Evolutionary conservation across 2,329 filamentous ascomycete species (phyloP), one percentile per base, ranked within the genome.

Genomic region (Truncatella angustata): DNA sequence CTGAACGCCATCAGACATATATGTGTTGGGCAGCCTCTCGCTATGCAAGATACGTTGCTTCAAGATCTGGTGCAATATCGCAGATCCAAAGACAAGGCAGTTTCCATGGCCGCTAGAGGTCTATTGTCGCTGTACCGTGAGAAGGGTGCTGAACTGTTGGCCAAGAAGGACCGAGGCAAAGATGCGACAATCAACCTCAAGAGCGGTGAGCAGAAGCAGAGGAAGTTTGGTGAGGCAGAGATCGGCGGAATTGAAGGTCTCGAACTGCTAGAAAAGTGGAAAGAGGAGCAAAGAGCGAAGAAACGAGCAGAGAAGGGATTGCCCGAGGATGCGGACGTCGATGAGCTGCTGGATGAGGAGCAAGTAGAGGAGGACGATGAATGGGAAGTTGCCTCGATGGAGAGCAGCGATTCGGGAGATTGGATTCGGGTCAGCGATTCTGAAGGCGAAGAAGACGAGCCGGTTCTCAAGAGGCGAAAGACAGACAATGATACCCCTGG

Each of bases 101-200:
- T 94, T n/a, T 92, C 96, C 82, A 97, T 99, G 94, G 94, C 94
- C 6, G 91, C 93, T 12, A 93, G 94, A 69, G 93, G 94, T 57
- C 76, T 99, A 5, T 77, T 99, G 37, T 91, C 90, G 21, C 78
- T 99, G 5, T 99, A 96, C 75, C 81, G 94, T 60, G 92, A 97
- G 65, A 88, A 96, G 12, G 91, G 88, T 32, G 90, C 94, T 0
- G 90, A 96, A 59, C 82, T 97, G 73, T 75, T 99, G 54, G 88
- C 87, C 71, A 95, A 91, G 77, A 85, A 88, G 64, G 94, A 97
- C 66, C 84, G 94, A 61, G 94, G 94, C 63, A 96, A 96, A 75
- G 86, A 91, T 49, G 94, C 94, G 11, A 85, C 90, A 1, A 92
- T 99, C 67, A 86, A 86, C 14, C 75, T 99, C 40, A 86, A 84